Evolutionary conservation across 768 basidiomycete genomes (phyloP).

Genomic region (Saitozyma sp.): DNA sequence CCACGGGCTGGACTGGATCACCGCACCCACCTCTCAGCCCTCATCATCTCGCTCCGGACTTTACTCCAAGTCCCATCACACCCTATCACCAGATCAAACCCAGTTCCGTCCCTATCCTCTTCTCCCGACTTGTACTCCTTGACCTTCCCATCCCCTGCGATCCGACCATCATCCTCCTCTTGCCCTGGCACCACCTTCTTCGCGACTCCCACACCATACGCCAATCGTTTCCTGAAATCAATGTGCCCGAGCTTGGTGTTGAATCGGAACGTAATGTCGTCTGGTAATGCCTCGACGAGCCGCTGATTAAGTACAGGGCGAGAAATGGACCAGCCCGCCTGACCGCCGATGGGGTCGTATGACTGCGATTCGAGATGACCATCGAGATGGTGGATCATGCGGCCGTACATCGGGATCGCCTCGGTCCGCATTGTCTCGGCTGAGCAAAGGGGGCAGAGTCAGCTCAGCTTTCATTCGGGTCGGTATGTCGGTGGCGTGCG

Average conservation of each 20-base stretch:
- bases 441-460: conserved; percentile 52
- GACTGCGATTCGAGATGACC: conserved; percentile 76
- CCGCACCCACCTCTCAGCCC: conserved; percentile 71
- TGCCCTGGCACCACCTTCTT: conserved; percentile 25
- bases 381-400: conserved; percentile 83
- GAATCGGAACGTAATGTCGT: conserved; percentile 70
- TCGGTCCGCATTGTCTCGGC: conserved; percentile 70
- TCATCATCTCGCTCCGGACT: conserved; percentile 91
- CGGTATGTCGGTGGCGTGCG: neutral
- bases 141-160: conserved; percentile 19
- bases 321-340: conserved; percentile 77
- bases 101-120: conserved; percentile 30
- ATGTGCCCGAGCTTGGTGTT: conserved; percentile 73
- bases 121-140: conserved; percentile 14
- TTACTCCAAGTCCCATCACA: conserved; percentile 93
- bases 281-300: conserved; percentile 74
- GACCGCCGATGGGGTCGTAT: conserved; percentile 78
- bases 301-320: conserved; percentile 81
- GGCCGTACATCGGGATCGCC: conserved; percentile 89
- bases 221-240: conserved; percentile 63
- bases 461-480: neutral
- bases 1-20: neutral
- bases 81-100: conserved; percentile 62
- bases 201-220: conserved; percentile 24
- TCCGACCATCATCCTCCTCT: conserved; percentile 32